Evolutionary conservation across 257 asterid species (phyloP), one percentile per base, ranked within the genome.

Genomic region (Verbena officinalis): DNA sequence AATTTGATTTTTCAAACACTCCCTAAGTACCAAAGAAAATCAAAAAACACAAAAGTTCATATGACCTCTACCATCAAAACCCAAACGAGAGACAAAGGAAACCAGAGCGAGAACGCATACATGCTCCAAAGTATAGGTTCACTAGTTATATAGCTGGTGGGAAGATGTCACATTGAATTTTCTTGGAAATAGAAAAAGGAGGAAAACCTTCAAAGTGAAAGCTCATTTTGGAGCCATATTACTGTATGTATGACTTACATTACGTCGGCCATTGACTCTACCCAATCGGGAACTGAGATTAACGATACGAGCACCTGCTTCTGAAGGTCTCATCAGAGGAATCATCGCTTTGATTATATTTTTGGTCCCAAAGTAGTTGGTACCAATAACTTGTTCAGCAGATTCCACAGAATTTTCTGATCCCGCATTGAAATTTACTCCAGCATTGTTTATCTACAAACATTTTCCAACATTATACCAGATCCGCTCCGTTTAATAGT

Each of bases 361-460:
- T 80, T 94, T 94, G 40, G 97, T 94, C 67, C 97, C 99, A 58
- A 68, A 81, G 64, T 94, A 94, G 79, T 94, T 94, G 60, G 99
- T 94, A 30, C 5, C 67, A 22, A 94, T 81, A 34, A 83, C 95
- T 55, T 80, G 65, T 48, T 90, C 95, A 22, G 96, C 92, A 74
- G 24, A 56, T 73, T 90, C 95, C 68, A 90, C 90, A 0, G 87
- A 78, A 73, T 90, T 94, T 4, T 86, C 90, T 22, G 95, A 55
- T 54, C 97, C 98, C 14, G 79, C 59, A 72, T 90, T 90, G 89
- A 59, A 88, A 76, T 90, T 94, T 55, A 88, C 87, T 70, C 99
- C 99, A n/a, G 99, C 99, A 81, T 94, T 94, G 81, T 94, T 94
- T 57, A 94, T 80, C 99, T 94, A 65, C 34, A 76, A 45, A 43